Evolutionary conservation across 805 yeast genomes (phyloP), one percentile per base, ranked within the genome.

Genomic region (Starmerella apis): DNA sequence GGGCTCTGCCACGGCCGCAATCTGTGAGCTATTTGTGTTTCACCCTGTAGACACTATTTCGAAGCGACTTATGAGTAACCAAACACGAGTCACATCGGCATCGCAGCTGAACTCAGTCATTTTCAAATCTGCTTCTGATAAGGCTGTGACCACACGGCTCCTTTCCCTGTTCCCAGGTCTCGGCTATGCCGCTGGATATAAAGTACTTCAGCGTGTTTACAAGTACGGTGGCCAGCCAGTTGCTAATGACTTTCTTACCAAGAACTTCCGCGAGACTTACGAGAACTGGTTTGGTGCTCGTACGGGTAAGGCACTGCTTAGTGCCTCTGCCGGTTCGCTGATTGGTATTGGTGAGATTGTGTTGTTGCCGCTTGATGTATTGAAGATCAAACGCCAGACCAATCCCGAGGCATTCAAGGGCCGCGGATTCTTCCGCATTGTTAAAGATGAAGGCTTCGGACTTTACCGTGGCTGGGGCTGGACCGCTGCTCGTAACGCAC

Each of bases 351-450:
- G 98, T 71, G 99, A 92, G 71, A 86, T 92, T 65, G 88, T 92
- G 32, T 73, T 92, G 61, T 76, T 92, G 63, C 99, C 99, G 31
- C 76, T 92, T 61, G 99, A 92, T 66, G 97, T 92, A 36, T 75
- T 92, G 65, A 92, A 92, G 74, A 92, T 92, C 71, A 92, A 92
- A 74, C 88, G 97, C 73, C 99, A 92, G 75, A 92, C 99, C 49
- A 92, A 92, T 74, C 99, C 99, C n/a, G 98, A 90, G 70, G 73
- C 97, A n/a, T 92, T 92, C 78, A 83, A 81, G 69, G 99, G 99
- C 61, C 84, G 98, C 73, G 97, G 98, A 10, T 88, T 92, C 71
- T 54, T 88, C 59, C 83, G 77, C 68, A 86, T 92, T 63, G 65
- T 92, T 53, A 64, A 73, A 49, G 98, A 92, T 65, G 98, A 92